phyloP scores from a whole-genome alignment of 768 basidiomycete genomes.

The Pseudohyphozyma bogoriensis region DNA sequence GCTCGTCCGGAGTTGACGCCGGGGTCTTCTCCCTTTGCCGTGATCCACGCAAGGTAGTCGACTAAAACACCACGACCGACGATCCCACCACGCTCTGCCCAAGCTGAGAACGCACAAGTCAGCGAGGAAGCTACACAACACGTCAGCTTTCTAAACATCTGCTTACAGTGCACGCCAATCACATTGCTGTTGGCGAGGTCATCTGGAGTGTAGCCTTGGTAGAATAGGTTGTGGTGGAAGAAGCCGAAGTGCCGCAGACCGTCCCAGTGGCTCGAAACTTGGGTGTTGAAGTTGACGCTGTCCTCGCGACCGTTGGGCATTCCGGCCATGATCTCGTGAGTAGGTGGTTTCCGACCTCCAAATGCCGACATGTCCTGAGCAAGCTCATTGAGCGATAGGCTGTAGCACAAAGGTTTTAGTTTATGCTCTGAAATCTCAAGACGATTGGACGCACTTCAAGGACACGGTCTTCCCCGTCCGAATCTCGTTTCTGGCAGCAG shows the following conservation, averaged over 20 bases:
- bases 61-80: slow-evolving; percentile 4
- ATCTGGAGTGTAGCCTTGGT: neutral
- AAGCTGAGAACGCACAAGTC: neutral
- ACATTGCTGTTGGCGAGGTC: neutral
- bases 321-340: neutral
- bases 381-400: neutral
- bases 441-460: neutral
- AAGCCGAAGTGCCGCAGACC: neutral
- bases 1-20: neutral
- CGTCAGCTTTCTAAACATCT: too few species aligned
- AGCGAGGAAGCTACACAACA: too few species aligned
- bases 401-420: neutral
- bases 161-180: neutral
- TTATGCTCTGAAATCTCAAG: neutral
- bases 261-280: neutral
- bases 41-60: neutral
- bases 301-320: neutral
- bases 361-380: neutral
- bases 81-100: neutral
- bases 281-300: neutral
- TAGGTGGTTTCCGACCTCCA: neutral
- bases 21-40: neutral
- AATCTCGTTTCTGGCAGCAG: neutral
- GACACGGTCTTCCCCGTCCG: neutral
- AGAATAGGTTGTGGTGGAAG: neutral